Conservation (phyloP, 139 green algal genomes). For the Gonium pectorale region DNA sequence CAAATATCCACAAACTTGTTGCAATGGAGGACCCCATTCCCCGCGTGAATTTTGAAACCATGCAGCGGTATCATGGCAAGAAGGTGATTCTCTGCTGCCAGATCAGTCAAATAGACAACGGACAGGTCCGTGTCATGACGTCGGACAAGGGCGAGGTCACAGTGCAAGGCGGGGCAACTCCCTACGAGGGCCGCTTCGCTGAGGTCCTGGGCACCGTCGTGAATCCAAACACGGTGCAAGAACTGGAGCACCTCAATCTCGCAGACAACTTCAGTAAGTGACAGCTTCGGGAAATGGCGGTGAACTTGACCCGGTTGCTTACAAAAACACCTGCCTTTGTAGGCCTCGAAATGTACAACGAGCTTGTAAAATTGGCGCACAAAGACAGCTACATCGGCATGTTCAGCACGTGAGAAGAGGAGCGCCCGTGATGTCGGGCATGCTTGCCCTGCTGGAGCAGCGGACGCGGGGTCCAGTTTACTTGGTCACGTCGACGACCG, state of each 20-base stretch:
- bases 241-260: constrained; percentile 12
- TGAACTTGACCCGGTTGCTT: no score
- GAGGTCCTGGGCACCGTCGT: constrained; percentile 35
- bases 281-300: not conserved
- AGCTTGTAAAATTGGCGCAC: constrained; percentile 42
- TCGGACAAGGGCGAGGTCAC: constrained; percentile 44
- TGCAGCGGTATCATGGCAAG: constrained; percentile 32
- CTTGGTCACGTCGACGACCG: constrained; percentile 55
- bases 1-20: no score
- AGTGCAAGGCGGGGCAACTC: not conserved
- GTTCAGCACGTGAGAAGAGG: constrained; percentile 20
- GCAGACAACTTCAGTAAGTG: constrained; percentile 41
- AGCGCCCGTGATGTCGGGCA: no score
- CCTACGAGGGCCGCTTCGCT: constrained; percentile 27
- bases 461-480: no score
- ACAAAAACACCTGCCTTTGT: not conserved
- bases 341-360: constrained; percentile 48
- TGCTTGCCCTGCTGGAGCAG: no score
- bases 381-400: constrained; percentile 31
- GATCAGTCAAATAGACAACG: constrained; percentile 23
- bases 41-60: constrained; percentile 41
- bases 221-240: constrained; percentile 35
- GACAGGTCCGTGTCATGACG: not conserved
- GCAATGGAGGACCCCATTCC: constrained; percentile 28
- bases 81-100: constrained; percentile 32